Base-by-base conservation (phyloP, 495 filamentous ascomycete species). In the Coniosporium apollinis region DNA sequence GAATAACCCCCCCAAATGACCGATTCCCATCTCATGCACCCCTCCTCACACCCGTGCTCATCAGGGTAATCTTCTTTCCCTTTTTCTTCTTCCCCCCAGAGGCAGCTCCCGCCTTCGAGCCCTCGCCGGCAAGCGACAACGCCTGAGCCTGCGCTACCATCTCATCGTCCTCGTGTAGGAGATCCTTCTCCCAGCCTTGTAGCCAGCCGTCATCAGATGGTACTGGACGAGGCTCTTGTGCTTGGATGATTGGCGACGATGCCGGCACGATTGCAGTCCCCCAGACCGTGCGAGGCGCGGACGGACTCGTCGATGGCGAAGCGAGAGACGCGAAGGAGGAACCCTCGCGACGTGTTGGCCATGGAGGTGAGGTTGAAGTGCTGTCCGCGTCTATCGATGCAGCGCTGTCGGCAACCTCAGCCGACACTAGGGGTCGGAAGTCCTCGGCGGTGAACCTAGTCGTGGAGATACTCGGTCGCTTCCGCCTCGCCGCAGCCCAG, bases 61-160 rank as follows among this genome's bases (percentile, higher is more conserved):
- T 94, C 37, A 94, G 52, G 7, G 82, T 94, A 34, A 94, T 94
- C 64, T 91, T 89, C 61, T 91, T 85, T 34, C 70, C 74, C 60
- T 91, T 94, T 64, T 87, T 92, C 58, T 81, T 84, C 34, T 65
- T 65, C 32, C 45, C 37, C 34, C 45, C 42, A 30, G 36, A 44
- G 31, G 24, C 48, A 20, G 14, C 43, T 14, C 36, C 32, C 24
- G 25, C 46, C 36, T 50, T 46, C 15, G 57, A 41, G 9, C 46
- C 54, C 26, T 57, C 55, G 17, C 43, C 52, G 4, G 13, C 44
- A 19, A 64, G 38, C 3, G 56, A 57, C 15, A 46, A 41, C 1
- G 56, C 60, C 42, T 60, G 52, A 16, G 59, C 49, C 28, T 61
- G 55, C 19, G 52, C 52, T 8, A 63, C 47, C 25, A 63, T 33